phyloP scores from a whole-genome alignment of 2,329 filamentous ascomycete species.

The Fusarium avenaceum region DNA sequence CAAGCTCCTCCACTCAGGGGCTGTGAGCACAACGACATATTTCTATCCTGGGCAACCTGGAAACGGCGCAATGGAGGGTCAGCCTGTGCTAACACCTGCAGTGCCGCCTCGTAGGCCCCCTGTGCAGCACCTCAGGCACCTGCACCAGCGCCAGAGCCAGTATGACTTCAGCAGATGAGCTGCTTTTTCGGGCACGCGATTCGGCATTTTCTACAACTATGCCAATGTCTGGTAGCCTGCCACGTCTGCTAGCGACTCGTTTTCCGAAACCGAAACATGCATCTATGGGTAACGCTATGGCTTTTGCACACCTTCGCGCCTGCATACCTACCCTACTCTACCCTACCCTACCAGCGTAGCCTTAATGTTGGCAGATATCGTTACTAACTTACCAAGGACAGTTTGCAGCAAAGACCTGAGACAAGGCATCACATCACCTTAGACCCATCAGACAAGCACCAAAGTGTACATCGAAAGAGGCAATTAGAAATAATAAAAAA shows the following conservation, averaged over 20 bases:
- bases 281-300: constrained; percentile 18
- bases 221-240: constrained; percentile 35
- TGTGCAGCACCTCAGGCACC: constrained; percentile 8
- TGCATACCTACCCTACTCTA: not conserved
- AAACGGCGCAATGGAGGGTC: constrained; percentile 5
- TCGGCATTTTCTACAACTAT: constrained; percentile 14
- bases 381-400: not conserved
- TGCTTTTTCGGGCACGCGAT: constrained; percentile 19
- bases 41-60: constrained; percentile 23
- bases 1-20: constrained; percentile 37
- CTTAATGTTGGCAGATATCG: constrained; percentile 1
- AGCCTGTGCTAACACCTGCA: constrained; percentile 15
- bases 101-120: constrained; percentile 7
- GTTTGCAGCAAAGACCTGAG: constrained; percentile 7
- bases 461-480: not conserved
- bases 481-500: not conserved
- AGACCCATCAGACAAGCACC: constrained; percentile 1
- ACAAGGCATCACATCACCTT: constrained; percentile 16
- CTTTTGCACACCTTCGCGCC: constrained; percentile 2
- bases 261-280: constrained; percentile 37
- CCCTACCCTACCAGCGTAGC: not conserved
- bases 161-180: constrained; percentile 24
- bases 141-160: constrained; percentile 10
- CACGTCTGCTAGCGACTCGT: constrained; percentile 37
- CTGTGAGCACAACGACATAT: constrained; percentile 17